Conservation (phyloP, 2,329 filamentous ascomycete species). For the Trichoderma polysporum region DNA sequence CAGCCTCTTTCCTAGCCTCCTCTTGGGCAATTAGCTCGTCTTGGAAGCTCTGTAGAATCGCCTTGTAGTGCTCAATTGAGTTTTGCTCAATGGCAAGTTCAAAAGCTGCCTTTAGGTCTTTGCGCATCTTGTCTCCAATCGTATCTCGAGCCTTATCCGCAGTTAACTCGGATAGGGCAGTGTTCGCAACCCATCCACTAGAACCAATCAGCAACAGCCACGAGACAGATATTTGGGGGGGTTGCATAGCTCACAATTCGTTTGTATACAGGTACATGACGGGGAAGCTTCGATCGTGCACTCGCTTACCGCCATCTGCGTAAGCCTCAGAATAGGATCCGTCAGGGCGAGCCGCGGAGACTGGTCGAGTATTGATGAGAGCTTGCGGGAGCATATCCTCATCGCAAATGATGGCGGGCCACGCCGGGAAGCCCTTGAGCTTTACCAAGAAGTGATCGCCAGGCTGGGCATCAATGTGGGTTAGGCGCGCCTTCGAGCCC, state of each 20-base stretch:
- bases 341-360: conserved; percentile 77
- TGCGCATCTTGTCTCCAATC: conserved; percentile 75
- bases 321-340: conserved; percentile 87
- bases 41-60: conserved; percentile 67
- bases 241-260: conserved; percentile 76
- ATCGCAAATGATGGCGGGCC: conserved; percentile 92
- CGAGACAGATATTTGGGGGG: background rate
- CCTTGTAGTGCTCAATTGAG: conserved; percentile 79
- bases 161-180: conserved; percentile 74
- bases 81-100: conserved; percentile 75
- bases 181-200: conserved; percentile 91
- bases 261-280: conserved; percentile 95
- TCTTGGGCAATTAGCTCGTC: conserved; percentile 62
- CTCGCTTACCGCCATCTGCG: conserved; percentile 82
- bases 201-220: conserved; percentile 23
- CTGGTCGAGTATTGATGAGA: conserved; percentile 75
- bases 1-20: conserved; percentile 45
- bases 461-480: conserved; percentile 77
- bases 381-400: conserved; percentile 87
- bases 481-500: conserved; percentile 70
- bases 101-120: conserved; percentile 77
- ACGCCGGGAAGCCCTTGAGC: conserved; percentile 90
- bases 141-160: conserved; percentile 67
- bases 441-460: conserved; percentile 91
- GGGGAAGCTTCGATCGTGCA: conserved; percentile 81